Evolutionary conservation across 176 grass and related monocot species (phyloP).

Genomic region (Oryza meridionalis): DNA sequence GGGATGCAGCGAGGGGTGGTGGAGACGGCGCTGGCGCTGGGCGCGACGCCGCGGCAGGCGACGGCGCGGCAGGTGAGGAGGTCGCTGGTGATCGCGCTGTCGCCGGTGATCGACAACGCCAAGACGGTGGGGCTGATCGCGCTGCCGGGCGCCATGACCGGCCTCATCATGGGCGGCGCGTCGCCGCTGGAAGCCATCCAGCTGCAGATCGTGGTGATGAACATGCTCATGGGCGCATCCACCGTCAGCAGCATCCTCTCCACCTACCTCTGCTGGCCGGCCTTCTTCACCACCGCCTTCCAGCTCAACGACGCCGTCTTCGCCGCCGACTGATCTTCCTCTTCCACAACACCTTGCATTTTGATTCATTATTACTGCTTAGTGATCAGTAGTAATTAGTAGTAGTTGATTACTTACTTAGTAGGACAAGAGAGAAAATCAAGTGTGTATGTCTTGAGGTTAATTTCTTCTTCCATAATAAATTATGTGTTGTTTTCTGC

Average conservation of each 20-base stretch:
- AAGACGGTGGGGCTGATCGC: conserved; percentile 84
- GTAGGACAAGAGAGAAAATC: not conserved
- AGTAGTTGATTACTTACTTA: no score
- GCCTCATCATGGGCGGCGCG: conserved; percentile 81
- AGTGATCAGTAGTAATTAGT: no score
- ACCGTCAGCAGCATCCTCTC: conserved; percentile 85
- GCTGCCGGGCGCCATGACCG: conserved; percentile 79
- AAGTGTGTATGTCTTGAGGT: not conserved
- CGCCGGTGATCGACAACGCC: conserved; percentile 61
- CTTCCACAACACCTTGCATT: no score
- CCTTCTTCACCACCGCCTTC: conserved; percentile 86
- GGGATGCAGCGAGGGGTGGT: conserved; percentile 52
- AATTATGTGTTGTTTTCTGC: not conserved
- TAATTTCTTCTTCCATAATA: not conserved
- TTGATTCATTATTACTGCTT: no score
- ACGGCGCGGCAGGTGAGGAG: conserved; percentile 68
- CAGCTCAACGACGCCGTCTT: conserved; percentile 70
- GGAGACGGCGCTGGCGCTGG: conserved; percentile 83
- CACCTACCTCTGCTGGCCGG: conserved; percentile 84
- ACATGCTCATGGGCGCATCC: conserved; percentile 83
- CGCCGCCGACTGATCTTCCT: not conserved
- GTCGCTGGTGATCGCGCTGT: conserved; percentile 62
- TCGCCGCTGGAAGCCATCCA: conserved; percentile 83
- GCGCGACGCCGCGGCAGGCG: conserved; percentile 82
- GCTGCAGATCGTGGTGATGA: conserved; percentile 81